Evolutionary conservation across 129 eudicot genomes (phyloP).

Genomic region (Centaurea solstitialis): DNA sequence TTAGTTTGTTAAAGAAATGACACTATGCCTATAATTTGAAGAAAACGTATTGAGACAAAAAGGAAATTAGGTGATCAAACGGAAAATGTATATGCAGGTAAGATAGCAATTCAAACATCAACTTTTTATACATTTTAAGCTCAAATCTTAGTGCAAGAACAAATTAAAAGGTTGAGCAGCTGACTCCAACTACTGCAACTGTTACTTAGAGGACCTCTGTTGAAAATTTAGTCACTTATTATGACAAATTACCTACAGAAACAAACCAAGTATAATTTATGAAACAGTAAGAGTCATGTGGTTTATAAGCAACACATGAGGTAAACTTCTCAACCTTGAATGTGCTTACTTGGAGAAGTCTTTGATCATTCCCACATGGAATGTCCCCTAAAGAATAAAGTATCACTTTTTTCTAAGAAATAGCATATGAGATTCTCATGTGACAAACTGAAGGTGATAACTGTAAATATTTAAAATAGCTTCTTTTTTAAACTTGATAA

Average conservation of each 20-base stretch:
- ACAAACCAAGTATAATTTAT: neutral
- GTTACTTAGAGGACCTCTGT: neutral
- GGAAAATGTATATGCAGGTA: neutral
- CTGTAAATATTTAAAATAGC: neutral
- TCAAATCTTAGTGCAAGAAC: neutral
- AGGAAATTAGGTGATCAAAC: neutral
- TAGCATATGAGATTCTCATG: neutral
- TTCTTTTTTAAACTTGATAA: neutral
- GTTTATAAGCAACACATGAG: neutral
- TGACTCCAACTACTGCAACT: constrained; percentile 6
- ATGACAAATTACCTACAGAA: neutral
- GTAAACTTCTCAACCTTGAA: neutral
- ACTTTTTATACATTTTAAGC: neutral
- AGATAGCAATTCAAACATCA: constrained; percentile 1
- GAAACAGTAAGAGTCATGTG: neutral
- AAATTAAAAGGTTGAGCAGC: neutral
- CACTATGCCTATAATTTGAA: neutral
- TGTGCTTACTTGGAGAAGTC: neutral
- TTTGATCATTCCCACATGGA: neutral
- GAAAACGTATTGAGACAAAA: neutral
- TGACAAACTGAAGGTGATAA: neutral
- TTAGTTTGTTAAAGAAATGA: neutral
- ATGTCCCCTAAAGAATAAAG: neutral
- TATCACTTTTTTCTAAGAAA: neutral
- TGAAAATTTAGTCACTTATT: neutral